Base-by-base conservation (phyloP, 2,329 filamentous ascomycete species). In the Alternaria gansuensis region DNA sequence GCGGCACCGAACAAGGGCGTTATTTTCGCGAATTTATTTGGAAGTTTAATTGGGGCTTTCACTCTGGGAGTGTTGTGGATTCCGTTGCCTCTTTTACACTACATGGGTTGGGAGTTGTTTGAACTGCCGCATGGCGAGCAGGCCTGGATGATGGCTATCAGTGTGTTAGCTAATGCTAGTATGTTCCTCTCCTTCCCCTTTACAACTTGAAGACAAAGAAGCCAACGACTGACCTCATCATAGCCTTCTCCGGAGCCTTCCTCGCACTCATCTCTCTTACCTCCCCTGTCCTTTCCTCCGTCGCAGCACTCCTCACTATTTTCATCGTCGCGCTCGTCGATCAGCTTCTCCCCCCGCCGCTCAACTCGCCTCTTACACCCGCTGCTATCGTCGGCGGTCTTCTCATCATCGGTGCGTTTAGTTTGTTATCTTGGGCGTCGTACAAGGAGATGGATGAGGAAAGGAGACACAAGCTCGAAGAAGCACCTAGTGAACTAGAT, bases 241-340 rank as follows among this genome's bases (percentile, higher is more conserved):
- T 37, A 83, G 84, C 87, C 0, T 99, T 99, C 75, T 95, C 93
- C 10, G 95, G 95, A 24, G 92, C 89, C 21, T 98, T 98, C 82
- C 84, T 98, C 7, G 90, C 97, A 33, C 85, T 99, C 52, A 98
- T 99, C 72, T 93, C 89, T 14, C 84, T 99, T 28, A 99, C 95
- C 0, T 94, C 90, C 17, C 95, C 95, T 0, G 95, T 99, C 3
- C 83, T 99, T 4, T 94, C 90, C 57, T 96, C 91, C 17, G 95
- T 99, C 10, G 95, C 95, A 0, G 92, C 94, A 2, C 85, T 99
- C 6, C 83, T 99, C 45, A 99, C 95, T 23, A 99, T 99, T 66
- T 98, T 99, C 83, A 87, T 98, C 60, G 95, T 99, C 6, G 95
- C 94, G 0, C 82, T 98, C 29, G 91, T 91, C 54, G 95, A 99